Conservation (phyloP, 2,329 filamentous ascomycete genomes). For the Stromatinia cepivora region DNA sequence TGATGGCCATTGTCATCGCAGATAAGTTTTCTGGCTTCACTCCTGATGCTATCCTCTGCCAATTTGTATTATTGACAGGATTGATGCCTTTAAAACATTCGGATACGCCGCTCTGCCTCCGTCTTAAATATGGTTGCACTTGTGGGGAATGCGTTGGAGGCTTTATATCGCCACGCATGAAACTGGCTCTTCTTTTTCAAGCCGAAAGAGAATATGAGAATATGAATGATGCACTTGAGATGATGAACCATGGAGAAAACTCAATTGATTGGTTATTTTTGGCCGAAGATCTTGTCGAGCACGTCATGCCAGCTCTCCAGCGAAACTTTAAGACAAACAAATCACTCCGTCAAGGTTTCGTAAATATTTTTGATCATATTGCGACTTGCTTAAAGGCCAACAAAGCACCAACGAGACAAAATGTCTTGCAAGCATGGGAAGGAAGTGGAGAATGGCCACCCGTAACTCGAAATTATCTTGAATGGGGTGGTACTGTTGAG, state of each 20-base stretch:
- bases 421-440: slow-evolving; percentile 24
- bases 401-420: slow-evolving; percentile 23
- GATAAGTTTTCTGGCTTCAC: slow-evolving; percentile 42
- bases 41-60: slow-evolving; percentile 36
- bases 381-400: slow-evolving; percentile 31
- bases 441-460: slow-evolving; percentile 32
- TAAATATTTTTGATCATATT: slow-evolving; percentile 41
- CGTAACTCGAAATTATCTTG: slow-evolving; percentile 39
- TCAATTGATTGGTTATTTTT: neutral
- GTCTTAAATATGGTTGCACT: slow-evolving; percentile 43
- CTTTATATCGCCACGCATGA: slow-evolving; percentile 45
- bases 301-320: neutral
- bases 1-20: slow-evolving; percentile 29
- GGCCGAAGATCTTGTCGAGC: neutral
- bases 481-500: slow-evolving; percentile 38
- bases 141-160: slow-evolving; percentile 44
- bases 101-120: slow-evolving; percentile 22
- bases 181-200: slow-evolving; percentile 36
- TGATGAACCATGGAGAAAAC: neutral
- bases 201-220: slow-evolving; percentile 34
- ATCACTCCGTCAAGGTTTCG: slow-evolving; percentile 32
- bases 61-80: slow-evolving; percentile 35
- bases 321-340: slow-evolving; percentile 1
- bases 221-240: neutral
- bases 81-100: neutral